phyloP scores from a whole-genome alignment of 2,329 filamentous ascomycete species.

The Claviceps monticola region DNA sequence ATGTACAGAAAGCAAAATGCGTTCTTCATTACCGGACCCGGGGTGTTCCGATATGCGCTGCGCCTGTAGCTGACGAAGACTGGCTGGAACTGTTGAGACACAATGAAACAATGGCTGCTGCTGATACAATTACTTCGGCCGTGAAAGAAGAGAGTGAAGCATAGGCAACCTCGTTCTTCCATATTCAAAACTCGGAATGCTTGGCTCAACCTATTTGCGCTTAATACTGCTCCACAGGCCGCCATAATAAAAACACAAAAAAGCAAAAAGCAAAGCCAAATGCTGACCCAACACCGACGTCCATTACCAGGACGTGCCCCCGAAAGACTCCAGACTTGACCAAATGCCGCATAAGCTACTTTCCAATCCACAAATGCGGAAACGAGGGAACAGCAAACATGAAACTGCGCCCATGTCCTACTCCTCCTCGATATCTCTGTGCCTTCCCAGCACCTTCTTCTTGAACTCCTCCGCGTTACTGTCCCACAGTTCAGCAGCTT shows the following conservation, averaged over 20 bases:
- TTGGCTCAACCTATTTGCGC: neutral
- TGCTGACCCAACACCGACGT: slow-evolving; percentile 19
- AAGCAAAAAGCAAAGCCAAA: slow-evolving; percentile 5
- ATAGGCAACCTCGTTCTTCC: neutral
- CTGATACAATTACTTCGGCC: neutral
- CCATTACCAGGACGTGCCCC: slow-evolving; percentile 17
- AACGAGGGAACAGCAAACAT: neutral
- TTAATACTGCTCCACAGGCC: slow-evolving; percentile 7
- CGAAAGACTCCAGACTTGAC: slow-evolving; percentile 24
- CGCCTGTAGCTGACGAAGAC: neutral
- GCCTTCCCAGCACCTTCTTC: slow-evolving; percentile 51
- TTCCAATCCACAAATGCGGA: slow-evolving; percentile 2
- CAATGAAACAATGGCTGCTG: neutral
- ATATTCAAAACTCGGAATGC: neutral
- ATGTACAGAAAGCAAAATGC: neutral
- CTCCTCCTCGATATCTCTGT: slow-evolving; percentile 52
- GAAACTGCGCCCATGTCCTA: slow-evolving; percentile 16
- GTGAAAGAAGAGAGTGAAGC: neutral
- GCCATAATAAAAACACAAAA: slow-evolving; percentile 5
- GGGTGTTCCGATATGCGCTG: too few species aligned
- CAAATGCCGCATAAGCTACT: slow-evolving; percentile 12
- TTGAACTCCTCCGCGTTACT: slow-evolving; percentile 79
- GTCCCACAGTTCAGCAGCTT: slow-evolving; percentile 94
- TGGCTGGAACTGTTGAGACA: neutral
- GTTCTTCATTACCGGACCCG: neutral